Conservation (phyloP, 306 rosid genomes). For the Fragaria iinumae region DNA sequence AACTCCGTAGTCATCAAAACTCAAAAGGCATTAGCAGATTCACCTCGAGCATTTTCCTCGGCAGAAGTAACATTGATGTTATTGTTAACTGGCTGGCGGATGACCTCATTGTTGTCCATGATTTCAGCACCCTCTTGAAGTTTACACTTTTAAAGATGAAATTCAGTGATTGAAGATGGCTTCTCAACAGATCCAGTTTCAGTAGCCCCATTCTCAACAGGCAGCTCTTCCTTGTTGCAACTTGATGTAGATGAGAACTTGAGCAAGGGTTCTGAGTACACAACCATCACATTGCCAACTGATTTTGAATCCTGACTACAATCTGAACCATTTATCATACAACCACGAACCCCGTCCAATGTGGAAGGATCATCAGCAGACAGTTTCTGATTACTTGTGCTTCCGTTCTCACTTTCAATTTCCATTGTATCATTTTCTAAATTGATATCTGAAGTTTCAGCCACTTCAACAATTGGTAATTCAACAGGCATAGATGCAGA, state of each 20-base stretch:
- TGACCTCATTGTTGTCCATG: neutral
- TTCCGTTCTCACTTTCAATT: conserved; percentile 15
- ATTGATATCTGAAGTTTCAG: too few relatives aligned
- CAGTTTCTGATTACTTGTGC: neutral
- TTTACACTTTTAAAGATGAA: neutral
- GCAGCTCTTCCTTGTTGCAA: neutral
- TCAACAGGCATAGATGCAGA: too few relatives aligned
- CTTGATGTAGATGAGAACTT: neutral
- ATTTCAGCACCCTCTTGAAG: neutral
- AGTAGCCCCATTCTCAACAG: neutral
- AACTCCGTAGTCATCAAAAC: neutral
- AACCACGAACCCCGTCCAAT: neutral
- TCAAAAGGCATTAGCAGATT: neutral
- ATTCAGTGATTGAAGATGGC: neutral
- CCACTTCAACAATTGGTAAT: too few relatives aligned
- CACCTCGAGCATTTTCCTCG: neutral
- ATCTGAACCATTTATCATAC: conserved; percentile 8
- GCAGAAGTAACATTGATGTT: conserved; percentile 6
- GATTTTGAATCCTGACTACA: neutral
- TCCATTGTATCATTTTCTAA: too few relatives aligned
- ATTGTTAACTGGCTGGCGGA: neutral
- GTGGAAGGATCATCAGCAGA: neutral
- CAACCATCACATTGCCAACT: conserved; percentile 2
- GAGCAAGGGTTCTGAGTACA: neutral
- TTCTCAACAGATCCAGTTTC: neutral